Conservation (phyloP, 2,329 filamentous ascomycete genomes). For the Sclerotinia trifoliorum region DNA sequence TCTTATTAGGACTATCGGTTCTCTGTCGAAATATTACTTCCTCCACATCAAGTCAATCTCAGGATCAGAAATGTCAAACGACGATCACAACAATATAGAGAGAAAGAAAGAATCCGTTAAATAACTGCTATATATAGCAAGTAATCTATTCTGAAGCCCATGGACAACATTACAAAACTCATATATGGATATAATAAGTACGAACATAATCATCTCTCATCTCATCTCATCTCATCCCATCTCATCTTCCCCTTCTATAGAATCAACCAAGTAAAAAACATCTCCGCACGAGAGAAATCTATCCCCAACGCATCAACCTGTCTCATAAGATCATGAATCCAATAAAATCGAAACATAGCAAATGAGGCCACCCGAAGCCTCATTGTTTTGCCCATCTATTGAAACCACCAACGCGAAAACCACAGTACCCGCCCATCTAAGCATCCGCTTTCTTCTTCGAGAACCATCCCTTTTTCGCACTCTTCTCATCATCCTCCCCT, state of each 20-base stretch:
- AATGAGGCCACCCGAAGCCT: background rate
- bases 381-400: background rate
- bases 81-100: background rate
- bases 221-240: background rate
- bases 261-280: background rate
- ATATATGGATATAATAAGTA: constrained; percentile 2
- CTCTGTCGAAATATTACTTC: background rate
- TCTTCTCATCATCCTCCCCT: constrained; percentile 16
- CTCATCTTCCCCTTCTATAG: background rate
- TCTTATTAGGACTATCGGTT: too few species aligned
- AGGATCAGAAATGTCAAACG: background rate
- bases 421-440: background rate
- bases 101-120: background rate
- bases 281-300: background rate
- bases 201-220: background rate
- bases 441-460: constrained; percentile 14
- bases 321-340: background rate
- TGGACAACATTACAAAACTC: background rate
- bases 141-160: background rate
- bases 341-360: background rate
- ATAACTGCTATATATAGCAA: background rate
- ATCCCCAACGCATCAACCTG: background rate
- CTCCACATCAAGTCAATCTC: background rate
- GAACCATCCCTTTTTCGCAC: constrained; percentile 15
- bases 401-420: background rate